These are phyloP conservation scores for Metschnikowia henanensis DNA, from an alignment of 805 yeast species.

Conservation along the genomic window DNA sequence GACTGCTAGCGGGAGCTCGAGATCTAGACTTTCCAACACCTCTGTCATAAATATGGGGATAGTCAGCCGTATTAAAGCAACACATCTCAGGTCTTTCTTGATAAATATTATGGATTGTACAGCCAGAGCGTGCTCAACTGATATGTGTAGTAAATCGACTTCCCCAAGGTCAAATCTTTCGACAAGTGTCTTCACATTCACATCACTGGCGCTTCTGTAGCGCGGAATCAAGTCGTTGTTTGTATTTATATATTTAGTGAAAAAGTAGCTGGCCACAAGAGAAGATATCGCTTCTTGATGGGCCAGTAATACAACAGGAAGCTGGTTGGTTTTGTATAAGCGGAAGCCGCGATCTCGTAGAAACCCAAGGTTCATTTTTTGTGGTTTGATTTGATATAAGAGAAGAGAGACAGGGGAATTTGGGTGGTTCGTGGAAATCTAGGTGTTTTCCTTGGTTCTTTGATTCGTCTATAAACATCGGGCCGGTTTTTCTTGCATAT, in stretches of 20 bases:
- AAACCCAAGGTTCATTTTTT: constrained; percentile 7
- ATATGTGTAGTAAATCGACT: constrained; percentile 5
- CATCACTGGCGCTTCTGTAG: constrained; percentile 11
- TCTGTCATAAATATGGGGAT: constrained; percentile 11
- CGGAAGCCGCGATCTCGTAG: constrained; percentile 14
- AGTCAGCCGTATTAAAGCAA: constrained; percentile 7
- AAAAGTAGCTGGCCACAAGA: constrained; percentile 13
- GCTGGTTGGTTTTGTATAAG: constrained; percentile 7
- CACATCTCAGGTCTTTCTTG: background rate
- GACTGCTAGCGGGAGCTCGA: constrained; percentile 10
- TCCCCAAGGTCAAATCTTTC: background rate
- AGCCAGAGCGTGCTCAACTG: constrained; percentile 4
- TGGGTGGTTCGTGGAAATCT: no score
- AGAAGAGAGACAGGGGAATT: no score
- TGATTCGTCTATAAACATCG: no score
- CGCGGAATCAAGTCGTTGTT: constrained; percentile 11
- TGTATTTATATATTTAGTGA: constrained; percentile 11
- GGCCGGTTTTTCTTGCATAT: no score
- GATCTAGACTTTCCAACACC: constrained; percentile 14
- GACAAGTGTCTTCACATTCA: constrained; percentile 2
- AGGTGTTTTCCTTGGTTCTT: background rate
- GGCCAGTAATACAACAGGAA: constrained; percentile 6
- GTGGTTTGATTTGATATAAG: no score
- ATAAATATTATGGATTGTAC: constrained; percentile 13
- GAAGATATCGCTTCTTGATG: constrained; percentile 5